Evolutionary conservation across 2,329 filamentous ascomycete species (phyloP).

Genomic region (Ceratocystis cubensis): DNA sequence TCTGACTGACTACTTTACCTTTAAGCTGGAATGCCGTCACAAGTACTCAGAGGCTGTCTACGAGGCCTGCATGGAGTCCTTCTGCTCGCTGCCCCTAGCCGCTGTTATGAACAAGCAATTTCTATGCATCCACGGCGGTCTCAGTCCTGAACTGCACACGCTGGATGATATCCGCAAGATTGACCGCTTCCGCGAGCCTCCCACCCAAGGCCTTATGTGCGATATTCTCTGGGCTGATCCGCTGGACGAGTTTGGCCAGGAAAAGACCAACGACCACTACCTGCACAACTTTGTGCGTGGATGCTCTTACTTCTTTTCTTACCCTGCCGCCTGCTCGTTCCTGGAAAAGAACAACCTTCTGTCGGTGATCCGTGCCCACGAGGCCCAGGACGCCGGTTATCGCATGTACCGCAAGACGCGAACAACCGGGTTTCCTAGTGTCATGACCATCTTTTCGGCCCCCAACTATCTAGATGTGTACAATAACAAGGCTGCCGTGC

Average conservation of each 20-base stretch:
- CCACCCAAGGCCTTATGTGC: conserved; percentile 96
- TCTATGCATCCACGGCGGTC: conserved; percentile 89
- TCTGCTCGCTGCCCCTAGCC: conserved; percentile 83
- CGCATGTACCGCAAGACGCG: conserved; percentile 98
- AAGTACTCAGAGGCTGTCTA: conserved; percentile 96
- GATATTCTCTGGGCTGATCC: conserved; percentile 98
- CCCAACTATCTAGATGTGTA: conserved; percentile 98
- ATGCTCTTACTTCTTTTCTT: conserved; percentile 99
- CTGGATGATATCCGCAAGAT: conserved; percentile 81
- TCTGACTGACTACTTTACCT: conserved; percentile 98
- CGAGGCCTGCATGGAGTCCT: conserved; percentile 96
- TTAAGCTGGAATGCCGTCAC: conserved; percentile 99
- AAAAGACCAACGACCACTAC: conserved; percentile 96
- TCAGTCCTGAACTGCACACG: conserved; percentile 92
- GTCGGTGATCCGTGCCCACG: conserved; percentile 92
- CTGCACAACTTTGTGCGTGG: conserved; percentile 96
- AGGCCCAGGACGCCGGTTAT: conserved; percentile 96
- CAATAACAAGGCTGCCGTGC: conserved; percentile 97
- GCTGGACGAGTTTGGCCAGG: conserved; percentile 94
- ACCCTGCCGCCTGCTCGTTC: conserved; percentile 92
- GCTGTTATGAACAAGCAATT: conserved; percentile 99
- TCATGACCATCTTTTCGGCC: conserved; percentile 99
- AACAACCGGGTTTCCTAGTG: conserved; percentile 94
- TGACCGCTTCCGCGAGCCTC: conserved; percentile 93
- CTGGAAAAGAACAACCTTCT: conserved; percentile 97